Evolutionary conservation across 352 stramenopile genomes (phyloP), one percentile per base, ranked within the genome.

Genomic region (Plasmopara muralis): DNA sequence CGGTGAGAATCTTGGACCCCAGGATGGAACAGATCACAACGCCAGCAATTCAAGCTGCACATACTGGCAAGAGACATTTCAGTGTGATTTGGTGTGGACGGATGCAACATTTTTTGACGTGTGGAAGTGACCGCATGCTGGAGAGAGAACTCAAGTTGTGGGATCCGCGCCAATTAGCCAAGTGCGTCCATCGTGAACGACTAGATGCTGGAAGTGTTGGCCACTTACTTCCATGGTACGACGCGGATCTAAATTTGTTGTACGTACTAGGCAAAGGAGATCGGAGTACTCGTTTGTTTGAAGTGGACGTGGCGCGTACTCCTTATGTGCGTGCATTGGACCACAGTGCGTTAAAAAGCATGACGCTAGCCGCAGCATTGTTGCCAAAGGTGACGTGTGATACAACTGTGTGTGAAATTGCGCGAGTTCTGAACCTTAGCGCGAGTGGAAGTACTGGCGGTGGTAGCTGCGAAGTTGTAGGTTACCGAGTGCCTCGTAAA

Each of bases 141-240:
- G 80, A 89, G 45, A 55, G 77, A 3, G 83, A 93, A 46, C 53
- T 93, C 9, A 88, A 88, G 57, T 57, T 93, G 6, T 93, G 79
- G 83, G 83, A 93, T 15, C 54, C 65, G 20, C 71, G 80, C n/a
- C 64, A 77, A 34, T 47, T 85, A 7, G 34, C 54, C 15, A 75
- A 72, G 33, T 64, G 72, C 7, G 44, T 89, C 41, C 68, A 77
- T 46, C 70, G 80, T 9, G 79, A 89, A 57, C 75, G 80, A 0
- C 57, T 93, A 12, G 66, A 72, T 50, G 76, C 83, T 31, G 66
- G 70, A n/a, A 69, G 72, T 40, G 77, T 84, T 37, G 83, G 83
- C 0, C 57, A 76, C 44, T 62, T 91, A 25, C 73, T 84, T 33
- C 83, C 78, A n/a, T 52, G 87, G 15, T 86, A 82, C 35, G 83